Base-by-base conservation (phyloP, 1,284 basidiomycete species). In the Fomes fomentarius region DNA sequence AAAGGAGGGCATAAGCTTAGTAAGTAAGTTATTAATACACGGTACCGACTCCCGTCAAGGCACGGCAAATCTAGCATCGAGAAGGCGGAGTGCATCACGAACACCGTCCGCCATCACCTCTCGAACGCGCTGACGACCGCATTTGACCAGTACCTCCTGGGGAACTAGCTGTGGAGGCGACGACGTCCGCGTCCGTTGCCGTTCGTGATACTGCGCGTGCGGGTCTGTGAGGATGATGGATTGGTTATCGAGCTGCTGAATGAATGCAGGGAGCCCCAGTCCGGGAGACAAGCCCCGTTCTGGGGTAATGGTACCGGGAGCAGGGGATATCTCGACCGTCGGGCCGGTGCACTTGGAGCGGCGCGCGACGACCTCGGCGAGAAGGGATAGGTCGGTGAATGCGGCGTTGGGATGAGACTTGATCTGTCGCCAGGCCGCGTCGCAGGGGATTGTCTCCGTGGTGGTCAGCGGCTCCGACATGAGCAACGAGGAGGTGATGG, bases 401-500 rank as follows among this genome's bases (percentile, higher is more conserved):
- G 84, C 82, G 48, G 90, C 85, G 61, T 94, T 94, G 1, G 93
- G 93, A 73, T 96, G 93, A 3, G 87, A 86, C 74, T 95, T 95
- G 61, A 96, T 76, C 59, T 87, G 85, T 50, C 81, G 85, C 93
- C 93, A 96, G 4, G 92, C 93, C 56, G 89, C 84, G 66, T 91
- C 87, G 40, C 88, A 90, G 17, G 91, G 83, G 47, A 96, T 90
- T 9, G 83, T 89, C 52, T 87, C 79, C 17, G 69, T 57, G 26
- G 67, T 61, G 19, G 63, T 56, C 44, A 65, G 50, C 28, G 54
- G 53, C 22, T 63, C 56, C 6, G 54, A 51, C 57, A 62, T 60
- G 28, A 60, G 55, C 24, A 60, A 46, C 19, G 62, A 62, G n/a
- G 48, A 50, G 11, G 50, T 54, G 24, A 58, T 44, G 34, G 50